Conservation (phyloP, 2,329 filamentous ascomycete species). For the Fusarium metavorans region DNA sequence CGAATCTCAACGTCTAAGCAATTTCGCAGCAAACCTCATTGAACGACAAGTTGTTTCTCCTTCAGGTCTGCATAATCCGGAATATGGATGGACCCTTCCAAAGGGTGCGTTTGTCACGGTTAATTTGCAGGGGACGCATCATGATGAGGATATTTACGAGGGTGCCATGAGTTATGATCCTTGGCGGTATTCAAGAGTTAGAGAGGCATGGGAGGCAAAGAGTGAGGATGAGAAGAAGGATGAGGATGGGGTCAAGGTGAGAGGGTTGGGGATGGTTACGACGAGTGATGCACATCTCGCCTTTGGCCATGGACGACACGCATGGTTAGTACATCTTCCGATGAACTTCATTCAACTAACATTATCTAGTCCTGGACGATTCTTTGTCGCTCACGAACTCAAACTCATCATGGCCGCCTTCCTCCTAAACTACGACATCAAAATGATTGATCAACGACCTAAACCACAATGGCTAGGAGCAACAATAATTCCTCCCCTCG, state of each 20-base stretch:
- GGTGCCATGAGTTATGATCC: conserved; percentile 60
- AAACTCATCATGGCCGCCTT: conserved; percentile 66
- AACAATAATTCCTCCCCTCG: conserved; percentile 51
- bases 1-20: conserved; percentile 63
- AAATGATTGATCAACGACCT: conserved; percentile 54
- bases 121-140: conserved; percentile 59
- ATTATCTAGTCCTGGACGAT: conserved; percentile 60
- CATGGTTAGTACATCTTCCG: conserved; percentile 48
- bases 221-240: conserved; percentile 46
- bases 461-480: conserved; percentile 58
- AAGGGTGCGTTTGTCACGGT: conserved; percentile 58
- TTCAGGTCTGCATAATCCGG: conserved; percentile 57
- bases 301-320: conserved; percentile 70
- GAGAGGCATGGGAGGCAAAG: conserved; percentile 53
- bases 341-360: neutral
- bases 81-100: conserved; percentile 51
- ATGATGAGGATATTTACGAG: conserved; percentile 59
- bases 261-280: conserved; percentile 62
- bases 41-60: conserved; percentile 59
- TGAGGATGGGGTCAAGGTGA: conserved; percentile 50
- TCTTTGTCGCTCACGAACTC: conserved; percentile 67
- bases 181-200: conserved; percentile 59
- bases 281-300: conserved; percentile 63
- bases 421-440: conserved; percentile 65
- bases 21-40: conserved; percentile 59